A percentile compares a stretch with the other conserved stretches of the same genome.
phyloP scores from a whole-genome alignment of 768 basidiomycete genomes.

The Lactarius psammicola region DNA sequence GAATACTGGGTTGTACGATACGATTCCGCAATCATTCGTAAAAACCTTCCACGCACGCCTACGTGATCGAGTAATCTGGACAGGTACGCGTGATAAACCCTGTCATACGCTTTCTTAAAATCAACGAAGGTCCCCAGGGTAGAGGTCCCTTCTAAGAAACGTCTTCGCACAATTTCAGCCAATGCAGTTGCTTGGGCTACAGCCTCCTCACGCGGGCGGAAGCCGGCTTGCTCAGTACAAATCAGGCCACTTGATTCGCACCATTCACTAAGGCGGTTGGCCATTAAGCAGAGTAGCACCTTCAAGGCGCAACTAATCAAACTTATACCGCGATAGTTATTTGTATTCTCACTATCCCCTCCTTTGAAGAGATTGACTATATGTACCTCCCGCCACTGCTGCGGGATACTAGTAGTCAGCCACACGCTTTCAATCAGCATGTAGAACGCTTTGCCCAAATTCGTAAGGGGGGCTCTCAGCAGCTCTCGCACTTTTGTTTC shows the following conservation, averaged over 20 bases:
- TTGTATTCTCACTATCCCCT: constrained; percentile 19
- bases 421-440: background rate
- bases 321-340: constrained; percentile 27
- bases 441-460: background rate
- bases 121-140: constrained; percentile 26
- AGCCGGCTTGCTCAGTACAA: constrained; percentile 15
- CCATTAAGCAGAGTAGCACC: constrained; percentile 20
- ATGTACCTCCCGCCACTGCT: constrained; percentile 20
- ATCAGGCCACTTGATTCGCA: background rate
- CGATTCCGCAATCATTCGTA: background rate
- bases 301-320: constrained; percentile 23
- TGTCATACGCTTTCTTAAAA: constrained; percentile 29
- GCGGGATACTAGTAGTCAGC: background rate
- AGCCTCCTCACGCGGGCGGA: constrained; percentile 23
- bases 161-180: constrained; percentile 24
- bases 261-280: background rate
- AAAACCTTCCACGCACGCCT: constrained; percentile 7
- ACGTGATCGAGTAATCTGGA: constrained; percentile 13
- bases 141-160: background rate
- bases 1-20: background rate
- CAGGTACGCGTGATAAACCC: constrained; percentile 21
- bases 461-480: background rate
- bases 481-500: background rate
- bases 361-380: constrained; percentile 19
- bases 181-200: constrained; percentile 23